phyloP scores from a whole-genome alignment of 192 early-diverging fungal species.

The Coemansia javaensis region DNA sequence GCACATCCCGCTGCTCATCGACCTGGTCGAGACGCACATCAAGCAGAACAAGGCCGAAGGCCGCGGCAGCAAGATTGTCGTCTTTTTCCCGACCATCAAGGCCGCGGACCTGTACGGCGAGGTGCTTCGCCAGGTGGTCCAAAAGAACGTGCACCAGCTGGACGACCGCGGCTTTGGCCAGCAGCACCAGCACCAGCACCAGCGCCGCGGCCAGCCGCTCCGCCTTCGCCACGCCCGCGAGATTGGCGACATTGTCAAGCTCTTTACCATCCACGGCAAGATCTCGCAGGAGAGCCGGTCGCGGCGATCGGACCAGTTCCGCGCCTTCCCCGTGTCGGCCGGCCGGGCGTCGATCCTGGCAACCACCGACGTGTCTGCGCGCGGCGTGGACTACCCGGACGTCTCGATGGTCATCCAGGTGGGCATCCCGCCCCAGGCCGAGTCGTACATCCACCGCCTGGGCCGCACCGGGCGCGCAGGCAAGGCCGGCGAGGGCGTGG shows the following conservation, averaged over 20 bases:
- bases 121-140: slow-evolving; percentile 17
- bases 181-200: too few relatives aligned
- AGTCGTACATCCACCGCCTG: slow-evolving; percentile 94
- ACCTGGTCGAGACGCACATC: slow-evolving; percentile 62
- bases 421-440: slow-evolving; percentile 72
- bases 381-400: slow-evolving; percentile 95
- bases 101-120: slow-evolving; percentile 23
- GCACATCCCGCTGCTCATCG: slow-evolving; percentile 58
- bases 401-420: slow-evolving; percentile 88
- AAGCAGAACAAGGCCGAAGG: slow-evolving; percentile 36
- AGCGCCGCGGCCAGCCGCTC: too few relatives aligned
- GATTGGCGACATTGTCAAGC: neutral
- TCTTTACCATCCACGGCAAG: slow-evolving; percentile 74
- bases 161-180: too few relatives aligned
- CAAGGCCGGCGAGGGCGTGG: slow-evolving; percentile 78
- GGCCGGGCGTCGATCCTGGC: slow-evolving; percentile 65
- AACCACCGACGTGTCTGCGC: slow-evolving; percentile 93
- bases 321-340: slow-evolving; percentile 38
- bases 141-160: too few relatives aligned
- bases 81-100: slow-evolving; percentile 84
- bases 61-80: slow-evolving; percentile 75
- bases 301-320: slow-evolving; percentile 70
- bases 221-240: too few relatives aligned
- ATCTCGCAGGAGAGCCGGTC: slow-evolving; percentile 69
- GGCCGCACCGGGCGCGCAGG: slow-evolving; percentile 97